phyloP scores from a whole-genome alignment of 495 filamentous ascomycete species.

The Sordaria brevicollis region DNA sequence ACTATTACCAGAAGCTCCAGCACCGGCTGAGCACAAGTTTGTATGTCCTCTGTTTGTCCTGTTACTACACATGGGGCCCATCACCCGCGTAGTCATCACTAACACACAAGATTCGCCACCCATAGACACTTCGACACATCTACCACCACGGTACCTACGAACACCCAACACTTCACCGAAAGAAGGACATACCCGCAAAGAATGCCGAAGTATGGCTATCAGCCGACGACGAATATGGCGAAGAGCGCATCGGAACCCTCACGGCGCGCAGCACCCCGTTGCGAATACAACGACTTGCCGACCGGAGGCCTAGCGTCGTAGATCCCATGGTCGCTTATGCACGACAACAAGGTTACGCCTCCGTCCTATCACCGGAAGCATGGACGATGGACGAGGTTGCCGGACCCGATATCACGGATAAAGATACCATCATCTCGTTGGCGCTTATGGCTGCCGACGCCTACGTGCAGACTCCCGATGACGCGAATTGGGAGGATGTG shows the following conservation, averaged over 20 bases:
- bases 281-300: constrained; percentile 67
- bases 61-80: not conserved
- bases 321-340: constrained; percentile 65
- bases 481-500: constrained; percentile 76
- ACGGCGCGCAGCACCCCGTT: constrained; percentile 47
- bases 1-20: constrained; percentile 28
- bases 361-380: constrained; percentile 51
- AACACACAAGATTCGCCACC: not conserved
- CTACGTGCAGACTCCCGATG: constrained; percentile 62
- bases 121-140: constrained; percentile 73
- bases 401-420: constrained; percentile 78
- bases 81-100: constrained; percentile 6
- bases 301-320: constrained; percentile 64
- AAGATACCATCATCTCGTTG: constrained; percentile 70
- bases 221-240: constrained; percentile 50
- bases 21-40: constrained; percentile 39
- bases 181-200: constrained; percentile 54
- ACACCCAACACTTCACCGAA: constrained; percentile 63
- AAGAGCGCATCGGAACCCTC: constrained; percentile 36
- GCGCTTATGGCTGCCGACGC: constrained; percentile 83
- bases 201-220: constrained; percentile 53
- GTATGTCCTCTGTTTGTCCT: constrained; percentile 20
- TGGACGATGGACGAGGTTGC: constrained; percentile 76
- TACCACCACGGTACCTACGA: constrained; percentile 75
- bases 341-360: constrained; percentile 48